Conservation (phyloP, 2,329 filamentous ascomycete genomes). For the Botryosphaeria dothidea region DNA sequence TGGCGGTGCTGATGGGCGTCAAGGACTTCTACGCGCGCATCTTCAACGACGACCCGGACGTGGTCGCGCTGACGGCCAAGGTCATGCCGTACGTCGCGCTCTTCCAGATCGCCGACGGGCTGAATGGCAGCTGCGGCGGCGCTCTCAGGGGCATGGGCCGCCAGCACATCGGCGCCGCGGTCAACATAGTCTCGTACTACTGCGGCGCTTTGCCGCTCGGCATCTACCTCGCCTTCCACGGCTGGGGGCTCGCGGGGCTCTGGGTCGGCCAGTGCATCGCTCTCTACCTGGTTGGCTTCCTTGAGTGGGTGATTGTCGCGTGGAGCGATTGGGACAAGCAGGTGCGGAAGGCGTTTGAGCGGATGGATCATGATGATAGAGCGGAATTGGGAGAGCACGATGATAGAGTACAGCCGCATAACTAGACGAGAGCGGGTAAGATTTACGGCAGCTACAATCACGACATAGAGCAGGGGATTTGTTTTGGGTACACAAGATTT, state of each 20-base stretch:
- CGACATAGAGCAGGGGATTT: too few relatives aligned
- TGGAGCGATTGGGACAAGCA: conserved; percentile 76
- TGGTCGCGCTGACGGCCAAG: conserved; percentile 70
- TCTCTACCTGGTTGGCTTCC: conserved; percentile 73
- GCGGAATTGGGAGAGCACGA: conserved; percentile 38
- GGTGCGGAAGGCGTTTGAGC: conserved; percentile 68
- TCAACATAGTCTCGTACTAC: conserved; percentile 84
- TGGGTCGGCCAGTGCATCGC: conserved; percentile 78
- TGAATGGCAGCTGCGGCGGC: conserved; percentile 84
- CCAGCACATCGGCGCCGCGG: conserved; percentile 79
- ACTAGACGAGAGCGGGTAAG: neutral
- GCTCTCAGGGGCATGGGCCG: conserved; percentile 79
- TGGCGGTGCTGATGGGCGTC: conserved; percentile 68
- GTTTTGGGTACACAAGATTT: too few relatives aligned
- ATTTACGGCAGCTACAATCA: too few relatives aligned
- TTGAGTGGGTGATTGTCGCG: conserved; percentile 80
- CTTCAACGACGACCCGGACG: conserved; percentile 76
- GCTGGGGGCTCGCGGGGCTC: conserved; percentile 77
- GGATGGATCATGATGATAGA: conserved; percentile 60
- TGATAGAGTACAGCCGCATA: neutral
- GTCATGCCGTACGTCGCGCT: conserved; percentile 86
- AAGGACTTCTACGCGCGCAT: conserved; percentile 73
- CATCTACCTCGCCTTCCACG: conserved; percentile 81
- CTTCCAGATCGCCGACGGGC: conserved; percentile 86
- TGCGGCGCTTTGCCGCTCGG: conserved; percentile 77